Evolutionary conservation across 306 rosid species (phyloP), one percentile per base, ranked within the genome.

Genomic region (Canavalia ensiformis): DNA sequence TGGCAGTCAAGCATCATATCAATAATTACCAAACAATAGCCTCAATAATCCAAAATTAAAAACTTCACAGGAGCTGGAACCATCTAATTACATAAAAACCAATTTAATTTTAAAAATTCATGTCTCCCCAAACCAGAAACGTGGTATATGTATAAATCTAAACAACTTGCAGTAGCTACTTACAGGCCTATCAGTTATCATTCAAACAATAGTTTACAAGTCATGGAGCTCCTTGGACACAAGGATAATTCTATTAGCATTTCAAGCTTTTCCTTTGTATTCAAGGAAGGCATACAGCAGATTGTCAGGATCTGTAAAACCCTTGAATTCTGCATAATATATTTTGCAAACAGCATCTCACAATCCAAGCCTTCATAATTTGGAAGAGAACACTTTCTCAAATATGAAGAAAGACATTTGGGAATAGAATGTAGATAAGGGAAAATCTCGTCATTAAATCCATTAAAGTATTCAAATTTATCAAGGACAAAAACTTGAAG

Each of bases 291-390:
- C 0, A 4, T 7, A 54, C 57, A 1, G 2, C 2, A 1, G 0
- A 74, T 12, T 11, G 7, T 58, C 69, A 74, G 4, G 4, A 10
- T 11, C 5, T 9, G 3, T 7, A 74, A 31, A 58, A 13, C 0
- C 4, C 51, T 58, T 5, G 82, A 64, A 56, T 74, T 81, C 69
- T 46, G 18, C 79, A 56, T 10, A 3, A 67, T 28, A 47, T 66
- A 75, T 34, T 5, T 28, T 8, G 42, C 60, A 25, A 76, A 50
- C 42, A 0, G 42, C 4, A 57, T 0, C 8, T 68, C 77, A 44
- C 0, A 2, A 0, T 58, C 8, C 1, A 0, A 0, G 2, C 81
- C 72, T 25, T 1, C 0, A n/a, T 1, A 75, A 0, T 8, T 3
- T 7, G 0, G 7, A 2, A 74, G 1, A 46, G 1, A 0, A 2